Base-by-base conservation (phyloP, 305 asterid genomes). In the Fraxinus velutina region DNA sequence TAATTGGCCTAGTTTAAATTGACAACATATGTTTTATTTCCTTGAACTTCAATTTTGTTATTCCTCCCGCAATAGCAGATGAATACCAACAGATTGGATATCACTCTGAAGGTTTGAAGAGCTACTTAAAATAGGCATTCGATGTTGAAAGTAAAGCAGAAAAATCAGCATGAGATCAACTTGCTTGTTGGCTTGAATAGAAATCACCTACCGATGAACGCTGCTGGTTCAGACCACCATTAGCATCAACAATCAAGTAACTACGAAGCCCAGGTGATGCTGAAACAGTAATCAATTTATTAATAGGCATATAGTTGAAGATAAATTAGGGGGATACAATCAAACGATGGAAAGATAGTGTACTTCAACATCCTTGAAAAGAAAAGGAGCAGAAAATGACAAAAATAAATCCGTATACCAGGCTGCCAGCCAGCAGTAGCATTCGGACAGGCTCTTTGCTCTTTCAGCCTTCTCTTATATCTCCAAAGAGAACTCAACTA, bases 181-280 rank as follows among this genome's bases (percentile, higher is more conserved):
- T 66, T 66, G 36, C 6, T 27, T 66, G 34, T 52, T 50, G 73
- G 57, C 36, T 21, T 13, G 72, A 50, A 84, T 74, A 9, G 30
- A 34, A 79, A 82, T 50, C 22, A 86, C 93, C 85, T 88, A 94
- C 98, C 86, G 98, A 94, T 77, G 97, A 88, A n/a, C 98, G 91
- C 82, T 94, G 98, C 87, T 94, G 98, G 85, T 94, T 94, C 39
- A 94, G 91, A 73, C 98, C 98, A 80, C 98, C 98, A 85, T 94
- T 94, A 86, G 98, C 97, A 66, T 93, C 97, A 15, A 94, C 90
- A 79, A 93, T 83, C 78, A 94, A 83, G 88, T 91, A 94, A 22
- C 82, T 88, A 76, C 84, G 90, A 77, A 85, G 78, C 79, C 39
- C 84, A 0, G 86, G 80, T 32, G 87, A 78, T 37, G 68, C 97